Evolutionary conservation across 1,139 yeast species (phyloP), one percentile per base, ranked within the genome.

Genomic region (Debaryomyces sp.): DNA sequence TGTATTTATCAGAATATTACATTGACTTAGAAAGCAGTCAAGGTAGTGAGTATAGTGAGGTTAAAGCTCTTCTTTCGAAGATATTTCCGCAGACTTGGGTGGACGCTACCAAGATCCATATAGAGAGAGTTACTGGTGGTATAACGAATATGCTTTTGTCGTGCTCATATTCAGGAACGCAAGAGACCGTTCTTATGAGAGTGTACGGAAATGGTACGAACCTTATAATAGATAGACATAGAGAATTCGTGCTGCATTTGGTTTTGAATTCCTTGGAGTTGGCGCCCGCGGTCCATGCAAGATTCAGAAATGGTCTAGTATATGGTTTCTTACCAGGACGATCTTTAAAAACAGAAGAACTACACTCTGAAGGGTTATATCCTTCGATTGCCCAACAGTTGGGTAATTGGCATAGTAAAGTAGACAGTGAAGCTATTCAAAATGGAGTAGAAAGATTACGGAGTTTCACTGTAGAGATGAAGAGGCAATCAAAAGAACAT

Each of bases 181-280:
- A 55, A 26, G 75, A 74, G 49, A 68, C 68, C 6, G 84, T 85
- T 2, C 73, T 88, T 37, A 84, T 87, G 52, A 71, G 96, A 50
- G 85, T 88, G 0, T 88, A 87, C 57, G 96, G 96, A 8, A 80
- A 82, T 49, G 92, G 92, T 15, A 88, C 96, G 0, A 80, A 78
- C 51, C 70, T 85, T 35, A 86, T 88, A 49, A 88, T 88, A 39
- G 91, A 87, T 63, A 73, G 96, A 54, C 87, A 85, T 57, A 71
- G 92, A 30, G 96, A 88, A 62, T 85, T 84, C 61, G 85, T 86
- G 29, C 85, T 87, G 54, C 94, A 87, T 62, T 65, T 84, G 48
- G 80, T 83, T 43, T 72, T 88, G 45, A 78, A 85, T 58, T 75
- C 86, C 1, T 72, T 84, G 37, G 70, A 75, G 7, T 74, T 88